Conservation (phyloP, 2,329 filamentous ascomycete species). For the Paramyrothecium sp. region DNA sequence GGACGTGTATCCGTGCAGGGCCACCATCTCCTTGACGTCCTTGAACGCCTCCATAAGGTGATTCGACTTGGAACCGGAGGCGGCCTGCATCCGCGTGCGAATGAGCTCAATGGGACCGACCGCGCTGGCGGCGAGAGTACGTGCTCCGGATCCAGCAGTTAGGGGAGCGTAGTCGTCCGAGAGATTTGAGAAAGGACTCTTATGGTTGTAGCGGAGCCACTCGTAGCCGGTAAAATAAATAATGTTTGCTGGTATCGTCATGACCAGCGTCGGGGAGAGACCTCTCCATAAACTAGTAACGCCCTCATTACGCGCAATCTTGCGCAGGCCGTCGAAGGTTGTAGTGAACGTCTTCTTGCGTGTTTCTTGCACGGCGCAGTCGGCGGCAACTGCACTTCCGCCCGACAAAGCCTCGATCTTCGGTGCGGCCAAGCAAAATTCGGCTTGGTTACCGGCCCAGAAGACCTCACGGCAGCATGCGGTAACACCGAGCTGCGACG, state of each 20-base stretch:
- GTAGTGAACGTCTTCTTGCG: conserved; percentile 83
- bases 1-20: conserved; percentile 70
- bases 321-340: conserved; percentile 86
- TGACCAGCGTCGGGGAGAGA: conserved; percentile 87
- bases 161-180: conserved; percentile 76
- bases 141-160: conserved; percentile 73
- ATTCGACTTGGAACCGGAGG: conserved; percentile 55
- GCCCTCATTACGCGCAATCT: conserved; percentile 94
- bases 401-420: conserved; percentile 47
- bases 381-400: conserved; percentile 47
- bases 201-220: conserved; percentile 75
- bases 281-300: conserved; percentile 86
- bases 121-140: conserved; percentile 75
- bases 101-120: conserved; percentile 95
- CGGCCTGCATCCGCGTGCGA: conserved; percentile 86
- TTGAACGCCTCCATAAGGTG: conserved; percentile 78
- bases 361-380: conserved; percentile 85
- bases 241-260: conserved; percentile 93
- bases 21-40: conserved; percentile 78
- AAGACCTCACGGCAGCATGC: conserved; percentile 97
- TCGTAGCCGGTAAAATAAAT: conserved; percentile 99
- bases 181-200: conserved; percentile 67
- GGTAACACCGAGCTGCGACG: conserved; percentile 81
- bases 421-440: conserved; percentile 74
- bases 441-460: conserved; percentile 83